These are phyloP conservation scores for Marasmius sp. DNA, from an alignment of 1,284 basidiomycete genomes.

Conservation along the genomic window DNA sequence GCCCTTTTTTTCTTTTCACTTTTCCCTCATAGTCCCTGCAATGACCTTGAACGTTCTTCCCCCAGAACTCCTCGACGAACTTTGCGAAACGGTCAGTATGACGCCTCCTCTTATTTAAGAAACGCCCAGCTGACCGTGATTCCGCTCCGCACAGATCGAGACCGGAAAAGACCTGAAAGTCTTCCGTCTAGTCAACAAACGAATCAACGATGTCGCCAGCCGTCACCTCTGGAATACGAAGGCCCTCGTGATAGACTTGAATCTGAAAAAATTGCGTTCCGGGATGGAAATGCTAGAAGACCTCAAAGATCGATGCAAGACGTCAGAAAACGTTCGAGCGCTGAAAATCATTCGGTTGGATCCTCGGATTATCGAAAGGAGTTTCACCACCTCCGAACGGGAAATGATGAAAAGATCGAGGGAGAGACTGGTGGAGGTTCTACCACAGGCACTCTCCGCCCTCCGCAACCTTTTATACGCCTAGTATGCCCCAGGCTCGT, in stretches of 20 bases:
- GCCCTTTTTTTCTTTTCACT: too few species aligned
- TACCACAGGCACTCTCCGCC: background rate
- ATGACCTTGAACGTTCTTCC: too few species aligned
- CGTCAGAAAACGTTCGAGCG: background rate
- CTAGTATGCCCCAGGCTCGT: background rate
- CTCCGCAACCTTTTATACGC: background rate
- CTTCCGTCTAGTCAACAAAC: background rate
- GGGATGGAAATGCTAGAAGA: background rate
- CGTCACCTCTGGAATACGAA: background rate
- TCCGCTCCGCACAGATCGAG: background rate
- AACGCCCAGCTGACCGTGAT: too few species aligned
- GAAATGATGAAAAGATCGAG: background rate
- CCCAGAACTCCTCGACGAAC: too few species aligned
- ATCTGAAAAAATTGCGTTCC: background rate
- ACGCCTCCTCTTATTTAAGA: too few species aligned
- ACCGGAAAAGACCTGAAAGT: background rate
- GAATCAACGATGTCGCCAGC: background rate
- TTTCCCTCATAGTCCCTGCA: too few species aligned
- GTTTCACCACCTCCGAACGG: too few species aligned
- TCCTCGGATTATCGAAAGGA: background rate
- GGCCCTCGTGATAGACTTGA: background rate
- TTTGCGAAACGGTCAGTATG: too few species aligned
- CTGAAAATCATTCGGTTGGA: background rate
- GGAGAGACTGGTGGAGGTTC: background rate
- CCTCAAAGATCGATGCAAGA: background rate